Conservation (phyloP, 208 protist species). For the Leptomonas pyrrhocoris region DNA sequence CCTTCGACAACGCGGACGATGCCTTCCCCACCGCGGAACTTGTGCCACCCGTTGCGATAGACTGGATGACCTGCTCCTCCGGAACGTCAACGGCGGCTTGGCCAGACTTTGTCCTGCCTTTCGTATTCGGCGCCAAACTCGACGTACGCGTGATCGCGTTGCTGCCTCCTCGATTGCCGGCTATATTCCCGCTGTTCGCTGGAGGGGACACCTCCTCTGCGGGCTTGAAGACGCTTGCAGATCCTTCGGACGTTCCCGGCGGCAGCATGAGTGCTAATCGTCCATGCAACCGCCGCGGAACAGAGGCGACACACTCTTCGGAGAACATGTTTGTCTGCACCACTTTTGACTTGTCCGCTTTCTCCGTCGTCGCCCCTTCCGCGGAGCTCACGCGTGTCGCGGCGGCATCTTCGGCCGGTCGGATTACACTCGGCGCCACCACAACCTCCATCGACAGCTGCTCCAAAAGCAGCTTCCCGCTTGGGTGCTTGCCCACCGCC, state of each 20-base stretch:
- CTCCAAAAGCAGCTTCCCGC: conserved; percentile 59
- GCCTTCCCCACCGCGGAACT: conserved; percentile 2
- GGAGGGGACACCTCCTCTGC: conserved; percentile 1
- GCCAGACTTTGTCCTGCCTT: background rate
- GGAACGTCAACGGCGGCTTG: background rate
- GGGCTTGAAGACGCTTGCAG: background rate
- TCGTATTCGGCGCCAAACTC: background rate
- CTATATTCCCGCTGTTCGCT: background rate
- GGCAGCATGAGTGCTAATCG: conserved; percentile 39
- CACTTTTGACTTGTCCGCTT: conserved; percentile 7
- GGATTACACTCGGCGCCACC: conserved; percentile 30
- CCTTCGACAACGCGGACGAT: conserved; percentile 9
- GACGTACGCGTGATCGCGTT: conserved; percentile 1
- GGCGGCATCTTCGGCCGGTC: conserved; percentile 8
- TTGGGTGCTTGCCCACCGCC: conserved; percentile 27
- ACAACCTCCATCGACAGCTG: conserved; percentile 64
- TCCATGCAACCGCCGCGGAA: conserved; percentile 42
- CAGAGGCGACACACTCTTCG: conserved; percentile 43
- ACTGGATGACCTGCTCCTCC: conserved; percentile 11
- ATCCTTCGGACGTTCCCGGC: background rate
- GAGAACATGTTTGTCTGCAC: conserved; percentile 33
- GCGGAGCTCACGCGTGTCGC: conserved; percentile 4
- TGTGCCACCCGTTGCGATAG: conserved; percentile 10
- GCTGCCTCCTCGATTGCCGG: conserved; percentile 9
- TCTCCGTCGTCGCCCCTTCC: conserved; percentile 1